Percentiles rank a stretch among this genome's conserved stretches.
phyloP scores from a whole-genome alignment of 1,284 basidiomycete species.

The Dichomitus squalens region DNA sequence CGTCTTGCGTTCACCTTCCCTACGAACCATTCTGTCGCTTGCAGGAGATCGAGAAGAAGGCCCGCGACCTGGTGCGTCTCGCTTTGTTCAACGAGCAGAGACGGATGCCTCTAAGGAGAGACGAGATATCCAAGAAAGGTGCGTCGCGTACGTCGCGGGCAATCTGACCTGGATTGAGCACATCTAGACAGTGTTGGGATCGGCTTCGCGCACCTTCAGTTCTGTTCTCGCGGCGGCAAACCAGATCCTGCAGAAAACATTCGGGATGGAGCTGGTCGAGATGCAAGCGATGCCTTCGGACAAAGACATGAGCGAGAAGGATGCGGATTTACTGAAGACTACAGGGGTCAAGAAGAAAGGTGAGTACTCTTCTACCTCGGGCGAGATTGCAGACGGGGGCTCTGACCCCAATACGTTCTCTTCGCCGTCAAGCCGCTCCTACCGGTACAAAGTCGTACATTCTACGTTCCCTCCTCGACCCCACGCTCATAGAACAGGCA shows the following conservation, averaged over 20 bases:
- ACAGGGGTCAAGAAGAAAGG: constrained; percentile 61
- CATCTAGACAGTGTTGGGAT: constrained; percentile 55
- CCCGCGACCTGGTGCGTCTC: constrained; percentile 67
- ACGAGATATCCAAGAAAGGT: constrained; percentile 83
- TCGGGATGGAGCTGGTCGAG: constrained; percentile 78
- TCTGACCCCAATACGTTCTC: too few species aligned
- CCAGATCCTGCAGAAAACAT: constrained; percentile 54
- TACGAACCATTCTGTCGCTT: neutral
- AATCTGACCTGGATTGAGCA: neutral
- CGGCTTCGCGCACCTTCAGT: constrained; percentile 58
- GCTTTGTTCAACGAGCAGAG: constrained; percentile 74
- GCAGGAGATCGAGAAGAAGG: constrained; percentile 61
- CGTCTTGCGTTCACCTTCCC: neutral
- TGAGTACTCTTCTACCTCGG: constrained; percentile 19
- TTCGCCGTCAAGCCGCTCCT: constrained; percentile 50
- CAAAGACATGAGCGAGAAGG: constrained; percentile 36
- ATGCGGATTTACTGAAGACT: constrained; percentile 48
- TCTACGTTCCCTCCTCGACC: constrained; percentile 49
- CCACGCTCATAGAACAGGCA: constrained; percentile 59
- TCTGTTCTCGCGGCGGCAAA: constrained; percentile 62
- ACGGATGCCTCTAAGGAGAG: constrained; percentile 60
- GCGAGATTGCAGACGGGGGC: neutral
- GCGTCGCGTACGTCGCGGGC: neutral
- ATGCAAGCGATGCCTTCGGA: constrained; percentile 62
- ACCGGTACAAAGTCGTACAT: constrained; percentile 74